Evolutionary conservation across 805 yeast genomes (phyloP), one percentile per base, ranked within the genome.

Genomic region (Nakazawaea ishiwadae): DNA sequence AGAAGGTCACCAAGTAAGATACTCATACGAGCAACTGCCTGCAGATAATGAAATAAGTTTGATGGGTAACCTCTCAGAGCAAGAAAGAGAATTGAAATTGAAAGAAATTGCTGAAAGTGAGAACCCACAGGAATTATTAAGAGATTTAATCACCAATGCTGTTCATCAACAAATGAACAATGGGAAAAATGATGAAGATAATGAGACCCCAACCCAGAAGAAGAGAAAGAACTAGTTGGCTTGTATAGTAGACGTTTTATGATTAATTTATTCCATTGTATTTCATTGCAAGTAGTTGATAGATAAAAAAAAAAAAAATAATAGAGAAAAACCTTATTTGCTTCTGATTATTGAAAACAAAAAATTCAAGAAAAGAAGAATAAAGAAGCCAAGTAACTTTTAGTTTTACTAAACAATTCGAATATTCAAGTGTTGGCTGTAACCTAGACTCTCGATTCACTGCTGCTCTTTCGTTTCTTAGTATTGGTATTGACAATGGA

Each of bases 51-150:
- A 70, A 24, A 68, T 73, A 15, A 67, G 68, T 39, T 21, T 42
- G n/a, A n/a, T 37, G 36, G 28, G 35, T 17, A 39, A 39, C 16
- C 23, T 37, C 8, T 28, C 42, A 12, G 34, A 42, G 17, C 68
- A 69, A 24, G 81, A 72, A 39, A 77, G 83, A 52, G 72, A 93
- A 49, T 65, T 68, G 50, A 68, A 74, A 54, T 65, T 91, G 18
- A 41, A 84, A 53, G 75, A 71, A 30, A 87, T 91, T 18, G 73
- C 89, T 48, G 72, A 78, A 48, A 80, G 95, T 42, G 95, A 81
- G 4, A 81, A 87, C 53, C 87, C 91, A 3, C 96, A 89, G 56
- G 86, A 78, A 48, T 84, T 79, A 21, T 66, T 90, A 34, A 77
- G 83, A 53, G 77, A 77, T 31, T 75, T 83, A 51, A 77, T 90